A percentile compares a stretch with the other conserved stretches of the same genome.
These are phyloP conservation scores for Capsicum rhomboideum DNA, from an alignment of 257 asterid species.

Conservation along the genomic window DNA sequence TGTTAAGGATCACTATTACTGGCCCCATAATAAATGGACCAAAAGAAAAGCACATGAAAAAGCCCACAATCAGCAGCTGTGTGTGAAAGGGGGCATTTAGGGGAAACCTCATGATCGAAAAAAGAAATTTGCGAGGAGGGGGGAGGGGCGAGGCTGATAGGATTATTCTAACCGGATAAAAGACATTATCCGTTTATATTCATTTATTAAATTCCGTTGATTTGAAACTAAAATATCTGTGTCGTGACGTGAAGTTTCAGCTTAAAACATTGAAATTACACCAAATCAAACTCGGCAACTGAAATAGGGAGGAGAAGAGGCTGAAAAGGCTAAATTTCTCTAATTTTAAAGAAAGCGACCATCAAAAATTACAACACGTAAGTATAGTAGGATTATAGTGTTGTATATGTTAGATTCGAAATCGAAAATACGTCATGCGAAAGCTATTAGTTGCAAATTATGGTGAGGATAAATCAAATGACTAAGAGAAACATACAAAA, in stretches of 20 bases:
- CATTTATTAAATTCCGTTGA: neutral
- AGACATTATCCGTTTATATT: neutral
- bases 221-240: neutral
- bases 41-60: neutral
- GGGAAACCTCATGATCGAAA: too few relatives aligned
- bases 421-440: too few relatives aligned
- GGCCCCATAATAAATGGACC: too few relatives aligned
- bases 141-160: too few relatives aligned
- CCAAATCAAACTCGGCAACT: neutral
- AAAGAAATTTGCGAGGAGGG: too few relatives aligned
- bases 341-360: neutral
- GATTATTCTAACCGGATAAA: neutral
- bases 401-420: too few relatives aligned
- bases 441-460: too few relatives aligned
- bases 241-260: neutral
- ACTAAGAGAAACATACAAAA: too few relatives aligned
- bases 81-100: neutral
- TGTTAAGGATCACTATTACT: too few relatives aligned
- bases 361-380: neutral
- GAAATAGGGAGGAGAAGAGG: neutral
- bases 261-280: neutral
- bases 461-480: too few relatives aligned
- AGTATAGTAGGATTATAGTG: neutral
- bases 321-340: too few relatives aligned
- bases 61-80: conserved; percentile 7